Conservation (phyloP, 768 basidiomycete genomes). For the Amanita thiersii region DNA sequence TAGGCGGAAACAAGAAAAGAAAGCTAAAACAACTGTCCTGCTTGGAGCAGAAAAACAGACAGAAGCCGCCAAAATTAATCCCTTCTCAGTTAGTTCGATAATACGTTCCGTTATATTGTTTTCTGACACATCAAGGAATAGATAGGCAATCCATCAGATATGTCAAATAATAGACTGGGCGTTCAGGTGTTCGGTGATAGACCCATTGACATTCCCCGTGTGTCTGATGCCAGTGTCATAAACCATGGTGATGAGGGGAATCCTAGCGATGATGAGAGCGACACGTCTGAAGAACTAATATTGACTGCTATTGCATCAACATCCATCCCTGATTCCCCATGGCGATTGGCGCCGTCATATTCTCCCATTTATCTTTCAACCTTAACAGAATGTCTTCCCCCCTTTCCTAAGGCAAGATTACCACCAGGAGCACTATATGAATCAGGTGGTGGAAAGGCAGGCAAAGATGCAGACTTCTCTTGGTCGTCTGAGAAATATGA, state of each 20-base stretch:
- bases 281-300: conserved; percentile 40
- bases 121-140: conserved; percentile 10
- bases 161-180: conserved; percentile 47
- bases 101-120: neutral
- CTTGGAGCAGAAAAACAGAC: conserved; percentile 24
- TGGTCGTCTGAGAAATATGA: conserved; percentile 78
- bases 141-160: conserved; percentile 16
- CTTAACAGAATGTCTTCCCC: conserved; percentile 60
- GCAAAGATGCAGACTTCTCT: conserved; percentile 32
- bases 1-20: conserved; percentile 27
- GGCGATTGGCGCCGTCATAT: conserved; percentile 60
- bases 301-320: conserved; percentile 49
- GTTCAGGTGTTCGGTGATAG: conserved; percentile 55
- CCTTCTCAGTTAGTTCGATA: conserved; percentile 52
- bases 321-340: conserved; percentile 52
- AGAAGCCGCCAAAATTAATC: conserved; percentile 39
- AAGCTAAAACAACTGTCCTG: conserved; percentile 24
- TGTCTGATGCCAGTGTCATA: neutral
- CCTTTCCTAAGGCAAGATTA: conserved; percentile 39
- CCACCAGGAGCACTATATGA: conserved; percentile 34
- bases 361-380: conserved; percentile 71
- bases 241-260: conserved; percentile 19
- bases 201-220: conserved; percentile 2
- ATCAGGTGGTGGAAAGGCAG: conserved; percentile 27
- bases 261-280: conserved; percentile 28